Evolutionary conservation across 176 grass and related monocot genomes (phyloP), one percentile per base, ranked within the genome.

Genomic region (Musa acuminata): DNA sequence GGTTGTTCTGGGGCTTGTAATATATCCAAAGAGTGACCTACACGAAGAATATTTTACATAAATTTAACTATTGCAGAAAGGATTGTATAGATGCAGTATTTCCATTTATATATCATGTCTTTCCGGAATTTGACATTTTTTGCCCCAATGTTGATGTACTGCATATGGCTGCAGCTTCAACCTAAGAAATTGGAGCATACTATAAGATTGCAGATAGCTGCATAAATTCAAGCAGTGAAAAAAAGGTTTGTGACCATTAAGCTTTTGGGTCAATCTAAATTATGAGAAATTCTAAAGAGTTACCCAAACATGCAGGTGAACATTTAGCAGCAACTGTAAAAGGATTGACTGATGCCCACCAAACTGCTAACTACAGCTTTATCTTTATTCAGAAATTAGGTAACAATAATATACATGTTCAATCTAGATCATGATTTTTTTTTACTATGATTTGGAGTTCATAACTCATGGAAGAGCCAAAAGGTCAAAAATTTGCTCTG

Each of bases 1-100:
- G 43, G 67, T 76, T 9, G 90, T 99, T 67, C 53, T 51, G 0
- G 95, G 88, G 53, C 54, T 54, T 55, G 90, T 86, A 71, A 91
- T 91, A 54, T 83, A 77, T 50, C 78, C 95, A 8, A 86, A 78
- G 1, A 81, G 75, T 1, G 52, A 76, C 12, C 95, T 93, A 72
- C 68, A 73, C 2, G 79, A 71, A 55, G 13, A 63, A 65, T 0
- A 16, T 58, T 26, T 6, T 1, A 0, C 1, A 4, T 65, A 23
- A 70, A 20, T 43, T 43, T 43, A 43, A 43, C 4, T 43, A 43
- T 43, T 43, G 35, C 35, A 6, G 35, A 43, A 43, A 6, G 4
- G 35, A 43, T 43, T 43, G 4, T 43, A 43, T 43, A 0, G 35
- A 43, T 43, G 35, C 35, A 43, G 35, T 43, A 43, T 43, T 43